Conservation (phyloP, 495 filamentous ascomycete species). For the Daldinia loculata region DNA sequence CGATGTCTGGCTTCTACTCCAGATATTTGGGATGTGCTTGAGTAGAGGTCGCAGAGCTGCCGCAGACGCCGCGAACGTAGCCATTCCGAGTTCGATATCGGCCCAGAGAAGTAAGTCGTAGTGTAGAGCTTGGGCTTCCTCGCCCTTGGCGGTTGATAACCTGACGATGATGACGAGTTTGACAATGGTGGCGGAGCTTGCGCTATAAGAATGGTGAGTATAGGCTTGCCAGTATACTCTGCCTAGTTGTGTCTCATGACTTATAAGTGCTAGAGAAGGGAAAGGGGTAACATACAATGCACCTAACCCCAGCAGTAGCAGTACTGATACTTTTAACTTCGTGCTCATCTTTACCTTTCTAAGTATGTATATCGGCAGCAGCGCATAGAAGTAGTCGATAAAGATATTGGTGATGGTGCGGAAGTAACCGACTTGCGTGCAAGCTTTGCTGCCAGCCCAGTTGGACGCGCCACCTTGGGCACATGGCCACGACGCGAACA, state of each 20-base stretch:
- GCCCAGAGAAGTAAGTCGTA: conserved; percentile 45
- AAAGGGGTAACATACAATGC: conserved; percentile 34
- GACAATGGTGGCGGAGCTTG: conserved; percentile 44
- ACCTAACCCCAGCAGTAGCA: conserved; percentile 41
- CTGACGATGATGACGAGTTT: conserved; percentile 44
- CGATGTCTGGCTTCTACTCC: conserved; percentile 18
- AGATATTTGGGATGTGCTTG: conserved; percentile 29
- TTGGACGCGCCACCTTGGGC: conserved; percentile 40
- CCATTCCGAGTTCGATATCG: conserved; percentile 45
- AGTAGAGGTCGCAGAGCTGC: conserved; percentile 41
- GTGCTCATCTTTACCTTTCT: conserved; percentile 32
- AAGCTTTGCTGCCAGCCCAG: conserved; percentile 42
- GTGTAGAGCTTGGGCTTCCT: conserved; percentile 32
- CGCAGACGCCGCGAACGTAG: conserved; percentile 41
- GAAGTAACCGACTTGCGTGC: conserved; percentile 42
- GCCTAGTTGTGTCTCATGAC: too few relatives aligned
- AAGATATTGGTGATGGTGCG: conserved; percentile 45
- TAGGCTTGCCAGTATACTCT: not conserved
- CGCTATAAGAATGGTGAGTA: conserved; percentile 30
- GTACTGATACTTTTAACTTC: conserved; percentile 35
- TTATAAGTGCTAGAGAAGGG: not conserved
- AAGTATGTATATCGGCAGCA: conserved; percentile 41
- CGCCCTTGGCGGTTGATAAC: conserved; percentile 32
- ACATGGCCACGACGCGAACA: conserved; percentile 45
- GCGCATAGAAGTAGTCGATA: conserved; percentile 47